Evolutionary conservation across 345 rosid genomes (phyloP), one percentile per base, ranked within the genome.

Genomic region (Eucalyptus brandiana): DNA sequence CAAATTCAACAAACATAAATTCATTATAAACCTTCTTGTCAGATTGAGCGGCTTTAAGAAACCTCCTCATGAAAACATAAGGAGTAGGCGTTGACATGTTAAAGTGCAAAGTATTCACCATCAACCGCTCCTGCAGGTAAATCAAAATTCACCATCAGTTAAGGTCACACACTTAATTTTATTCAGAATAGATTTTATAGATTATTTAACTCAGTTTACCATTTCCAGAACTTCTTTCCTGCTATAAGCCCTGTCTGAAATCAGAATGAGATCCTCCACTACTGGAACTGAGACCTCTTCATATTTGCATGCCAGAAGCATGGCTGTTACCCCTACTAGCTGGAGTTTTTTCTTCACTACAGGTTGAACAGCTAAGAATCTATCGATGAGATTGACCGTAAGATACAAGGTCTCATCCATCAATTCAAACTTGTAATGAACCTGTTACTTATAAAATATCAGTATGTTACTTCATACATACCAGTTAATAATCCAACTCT

Each of bases 361-460:
- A 81, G 90, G 93, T n/a, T 94, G 95, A 87, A 94, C 91, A 0
- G 98, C 95, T 86, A 98, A 92, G 91, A 98, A 98, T 89, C 99
- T 95, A 80, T 98, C 99, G 3, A 96, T 95, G 86, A 98, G 95
- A 92, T 98, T 98, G 92, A 98, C 95, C 15, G 98, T 98, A 45
- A 98, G 97, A 91, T 93, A 97, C 86, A 98, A 92, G 6, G 99
- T 98, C 92, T 97, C 99, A 6, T 98, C 99, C 99, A 96, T 96
- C 92, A 98, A 92, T 90, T 98, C 99, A 90, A 98, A 98, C 94
- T 98, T 98, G 96, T 98, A 97, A 91, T 98, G 99, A n/a, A 98
- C 99, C 99, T 97, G 93, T 91, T 72, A 72, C 90, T 42, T 83
- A 17, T 65, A 7, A 53, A 53, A 23, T 86, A 12, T 16, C n/a